Evolutionary conservation across 2,329 filamentous ascomycete genomes (phyloP).

Genomic region (Bimuria novae-zelandiae): DNA sequence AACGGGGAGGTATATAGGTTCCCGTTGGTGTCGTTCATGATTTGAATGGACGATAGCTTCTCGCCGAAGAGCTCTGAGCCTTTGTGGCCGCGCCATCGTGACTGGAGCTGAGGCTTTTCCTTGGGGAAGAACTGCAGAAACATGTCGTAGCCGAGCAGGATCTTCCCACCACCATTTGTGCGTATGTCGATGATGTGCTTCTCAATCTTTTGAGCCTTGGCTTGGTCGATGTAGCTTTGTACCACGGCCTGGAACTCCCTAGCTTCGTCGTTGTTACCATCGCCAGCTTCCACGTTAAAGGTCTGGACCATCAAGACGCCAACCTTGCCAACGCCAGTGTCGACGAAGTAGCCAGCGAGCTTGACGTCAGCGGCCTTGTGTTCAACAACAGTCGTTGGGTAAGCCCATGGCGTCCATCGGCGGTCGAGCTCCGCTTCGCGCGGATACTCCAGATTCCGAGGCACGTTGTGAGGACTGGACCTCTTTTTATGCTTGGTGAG

Average conservation of each 20-base stretch:
- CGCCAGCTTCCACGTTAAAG: conserved; percentile 40
- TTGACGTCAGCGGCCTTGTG: conserved; percentile 37
- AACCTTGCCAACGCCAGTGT: conserved; percentile 47
- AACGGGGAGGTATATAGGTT: conserved; percentile 38
- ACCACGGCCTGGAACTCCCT: conserved; percentile 46
- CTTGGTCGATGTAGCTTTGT: conserved; percentile 52
- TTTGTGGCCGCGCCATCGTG: conserved; percentile 53
- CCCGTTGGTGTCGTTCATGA: conserved; percentile 21
- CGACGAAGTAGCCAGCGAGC: conserved; percentile 54
- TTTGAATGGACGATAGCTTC: conserved; percentile 22
- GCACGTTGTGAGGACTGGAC: conserved; percentile 28
- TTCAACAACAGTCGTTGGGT: conserved; percentile 45
- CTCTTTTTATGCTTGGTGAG: conserved; percentile 29
- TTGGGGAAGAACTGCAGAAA: conserved; percentile 62
- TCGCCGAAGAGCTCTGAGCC: conserved; percentile 36
- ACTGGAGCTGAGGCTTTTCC: conserved; percentile 50
- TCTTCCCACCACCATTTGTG: conserved; percentile 62
- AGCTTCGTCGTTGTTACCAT: conserved; percentile 14
- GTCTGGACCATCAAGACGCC: conserved; percentile 53
- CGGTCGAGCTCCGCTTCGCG: conserved; percentile 33
- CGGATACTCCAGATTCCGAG: conserved; percentile 34
- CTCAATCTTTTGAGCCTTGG: conserved; percentile 55
- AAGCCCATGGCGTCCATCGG: conserved; percentile 33
- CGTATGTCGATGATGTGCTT: conserved; percentile 68
- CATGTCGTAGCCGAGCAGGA: conserved; percentile 46